Percentiles rank a stretch among this genome's conserved stretches.
Conservation (phyloP, 2,329 filamentous ascomycete species). For the Geoglossum cookeanum region DNA sequence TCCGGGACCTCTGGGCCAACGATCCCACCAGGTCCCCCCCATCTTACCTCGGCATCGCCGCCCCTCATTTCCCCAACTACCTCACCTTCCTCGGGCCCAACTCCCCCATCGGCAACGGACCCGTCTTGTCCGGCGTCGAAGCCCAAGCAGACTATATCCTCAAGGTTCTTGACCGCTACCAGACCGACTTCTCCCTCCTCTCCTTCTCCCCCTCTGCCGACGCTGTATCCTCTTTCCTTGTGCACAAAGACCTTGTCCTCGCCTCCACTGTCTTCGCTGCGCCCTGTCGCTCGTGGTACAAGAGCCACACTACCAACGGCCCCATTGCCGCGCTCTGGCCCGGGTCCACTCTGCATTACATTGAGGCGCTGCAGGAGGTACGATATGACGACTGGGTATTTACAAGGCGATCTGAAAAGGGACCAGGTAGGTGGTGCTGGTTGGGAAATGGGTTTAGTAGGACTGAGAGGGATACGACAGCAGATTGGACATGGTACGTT, state of each 20-base stretch:
- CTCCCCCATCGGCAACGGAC: constrained; percentile 23
- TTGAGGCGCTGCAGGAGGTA: constrained; percentile 27
- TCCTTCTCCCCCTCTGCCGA: constrained; percentile 26
- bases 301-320: constrained; percentile 16
- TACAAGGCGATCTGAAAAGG: constrained; percentile 2
- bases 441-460: constrained; percentile 26
- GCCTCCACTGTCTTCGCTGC: constrained; percentile 27
- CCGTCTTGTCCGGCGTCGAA: constrained; percentile 26
- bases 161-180: constrained; percentile 21
- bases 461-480: constrained; percentile 21
- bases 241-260: constrained; percentile 20
- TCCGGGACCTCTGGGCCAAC: constrained; percentile 25
- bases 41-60: constrained; percentile 27
- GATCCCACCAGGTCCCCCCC: constrained; percentile 16
- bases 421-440: constrained; percentile 20
- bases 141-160: constrained; percentile 31
- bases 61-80: constrained; percentile 29
- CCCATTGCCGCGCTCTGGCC: constrained; percentile 25
- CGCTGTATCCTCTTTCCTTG: constrained; percentile 31
- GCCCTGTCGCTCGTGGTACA: constrained; percentile 27
- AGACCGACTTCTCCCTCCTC: constrained; percentile 24
- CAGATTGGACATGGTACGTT: constrained; percentile 24
- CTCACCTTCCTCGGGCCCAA: constrained; percentile 23
- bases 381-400: constrained; percentile 29
- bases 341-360: constrained; percentile 29